Percentiles rank a stretch among this genome's conserved stretches.
Evolutionary conservation across 176 grass and related monocot species (phyloP).

Genomic region (Bothriochloa decipiens): DNA sequence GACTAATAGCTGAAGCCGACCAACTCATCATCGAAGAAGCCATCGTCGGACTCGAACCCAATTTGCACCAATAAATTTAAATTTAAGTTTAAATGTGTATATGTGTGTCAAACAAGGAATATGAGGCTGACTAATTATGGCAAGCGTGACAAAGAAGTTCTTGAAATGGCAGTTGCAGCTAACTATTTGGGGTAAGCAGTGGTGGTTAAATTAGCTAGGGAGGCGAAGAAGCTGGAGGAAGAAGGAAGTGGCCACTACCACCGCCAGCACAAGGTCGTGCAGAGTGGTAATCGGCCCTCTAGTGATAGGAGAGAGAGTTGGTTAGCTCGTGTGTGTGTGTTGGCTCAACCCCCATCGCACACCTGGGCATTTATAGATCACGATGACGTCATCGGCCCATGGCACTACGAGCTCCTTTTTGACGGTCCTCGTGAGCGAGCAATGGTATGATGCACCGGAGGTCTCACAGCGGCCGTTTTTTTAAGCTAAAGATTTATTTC

Average conservation of each 20-base stretch:
- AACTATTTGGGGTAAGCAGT: slow-evolving; percentile 19
- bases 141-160: slow-evolving; percentile 3
- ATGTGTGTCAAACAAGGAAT: neutral
- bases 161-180: slow-evolving; percentile 19
- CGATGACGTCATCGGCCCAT: slow-evolving; percentile 18
- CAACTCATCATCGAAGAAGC: slow-evolving; percentile 32
- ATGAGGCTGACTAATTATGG: neutral
- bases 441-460: neutral
- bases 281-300: neutral
- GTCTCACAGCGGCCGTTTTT: too few relatives aligned
- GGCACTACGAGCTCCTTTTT: neutral
- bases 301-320: neutral
- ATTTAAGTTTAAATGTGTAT: neutral
- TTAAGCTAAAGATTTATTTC: too few relatives aligned
- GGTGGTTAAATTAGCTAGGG: slow-evolving; percentile 9
- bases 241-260: slow-evolving; percentile 23
- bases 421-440: neutral
- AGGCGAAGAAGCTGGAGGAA: neutral
- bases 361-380: slow-evolving; percentile 40
- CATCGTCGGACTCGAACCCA: slow-evolving; percentile 19
- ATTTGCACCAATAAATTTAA: neutral
- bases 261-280: slow-evolving; percentile 8
- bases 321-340: slow-evolving; percentile 13
- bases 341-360: neutral
- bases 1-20: neutral